Evolutionary conservation across 202 grass and related monocot species (phyloP), one percentile per base, ranked within the genome.

Genomic region (Carex sylvatica): DNA sequence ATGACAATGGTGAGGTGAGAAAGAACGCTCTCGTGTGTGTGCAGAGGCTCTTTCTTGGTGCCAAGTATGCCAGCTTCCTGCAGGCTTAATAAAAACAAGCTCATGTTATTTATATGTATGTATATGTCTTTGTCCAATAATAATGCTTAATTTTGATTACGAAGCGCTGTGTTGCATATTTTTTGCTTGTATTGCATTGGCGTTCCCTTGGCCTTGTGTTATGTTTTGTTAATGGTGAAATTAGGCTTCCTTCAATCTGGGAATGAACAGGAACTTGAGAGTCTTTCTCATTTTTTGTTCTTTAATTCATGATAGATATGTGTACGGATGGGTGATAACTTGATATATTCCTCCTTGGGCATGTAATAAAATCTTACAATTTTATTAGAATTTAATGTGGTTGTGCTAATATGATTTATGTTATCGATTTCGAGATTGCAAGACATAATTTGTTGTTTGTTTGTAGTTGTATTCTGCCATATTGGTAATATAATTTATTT

Each of bases 1-100:
- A 99, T 4, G 93, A 95, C 23, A 95, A 93, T 54, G 47, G 88
- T 2, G 93, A 99, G 82, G 96, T 99, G 33, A 93, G 91, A 78
- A 99, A 99, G 90, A 95, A 95, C 6, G 87, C 89, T 0, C 84
- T 98, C 9, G 87, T 95, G 26, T 95, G 87, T 0, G 82, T 93
- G 58, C 92, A 98, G 83, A 95, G 92, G 88, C 93, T 99, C 46
- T 99, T 99, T 88, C 92, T 99, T 61, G 89, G 91, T 35, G 84
- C 93, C 0, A 99, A 95, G 80, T 99, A 93, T 84, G 91, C 96
- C 30, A 93, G 93, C 56, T 95, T 99, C 80, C 83, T 99, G 78
- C 93, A 92, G 86, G 74, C 80, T 93, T 85, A 89, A 74, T 58
- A 64, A 42, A 16, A 74, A 64, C n/a, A 82, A 42, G 84, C 84